Conservation (phyloP, 2,329 filamentous ascomycete genomes). For the Elsinoe arachidis region DNA sequence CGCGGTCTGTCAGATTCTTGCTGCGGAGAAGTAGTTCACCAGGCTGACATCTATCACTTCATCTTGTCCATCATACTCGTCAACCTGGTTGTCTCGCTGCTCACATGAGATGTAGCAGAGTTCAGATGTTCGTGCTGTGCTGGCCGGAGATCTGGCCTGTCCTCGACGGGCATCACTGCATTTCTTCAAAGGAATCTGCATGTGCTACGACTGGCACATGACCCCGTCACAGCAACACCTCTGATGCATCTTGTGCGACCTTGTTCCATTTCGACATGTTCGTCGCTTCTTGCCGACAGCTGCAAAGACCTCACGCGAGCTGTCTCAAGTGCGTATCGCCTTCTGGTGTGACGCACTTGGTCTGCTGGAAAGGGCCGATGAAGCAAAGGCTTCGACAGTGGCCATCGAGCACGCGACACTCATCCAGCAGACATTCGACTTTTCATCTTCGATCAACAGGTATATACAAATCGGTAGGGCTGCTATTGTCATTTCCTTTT, state of each 20-base stretch:
- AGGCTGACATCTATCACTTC: too few species aligned
- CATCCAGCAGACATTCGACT: too few species aligned
- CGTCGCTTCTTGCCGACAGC: neutral
- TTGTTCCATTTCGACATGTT: neutral
- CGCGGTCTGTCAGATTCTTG: too few species aligned
- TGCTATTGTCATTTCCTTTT: slow-evolving; percentile 8
- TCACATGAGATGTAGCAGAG: too few species aligned
- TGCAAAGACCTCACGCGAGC: neutral
- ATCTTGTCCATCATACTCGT: too few species aligned
- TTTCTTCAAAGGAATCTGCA: neutral
- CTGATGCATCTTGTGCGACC: neutral
- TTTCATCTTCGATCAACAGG: neutral
- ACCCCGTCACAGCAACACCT: neutral
- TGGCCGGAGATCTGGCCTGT: too few species aligned
- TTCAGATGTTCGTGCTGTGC: too few species aligned
- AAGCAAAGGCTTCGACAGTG: too few species aligned
- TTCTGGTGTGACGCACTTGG: neutral
- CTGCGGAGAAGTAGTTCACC: too few species aligned
- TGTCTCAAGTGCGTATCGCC: neutral
- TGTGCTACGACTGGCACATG: neutral
- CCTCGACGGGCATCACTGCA: neutral
- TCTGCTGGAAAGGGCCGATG: too few species aligned
- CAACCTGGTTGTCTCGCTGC: too few species aligned
- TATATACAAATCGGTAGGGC: slow-evolving; percentile 6
- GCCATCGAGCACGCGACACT: too few species aligned